Evolutionary conservation across 129 eudicot genomes (phyloP), one percentile per base, ranked within the genome.

Genomic region (Heracleum sosnowskyi): DNA sequence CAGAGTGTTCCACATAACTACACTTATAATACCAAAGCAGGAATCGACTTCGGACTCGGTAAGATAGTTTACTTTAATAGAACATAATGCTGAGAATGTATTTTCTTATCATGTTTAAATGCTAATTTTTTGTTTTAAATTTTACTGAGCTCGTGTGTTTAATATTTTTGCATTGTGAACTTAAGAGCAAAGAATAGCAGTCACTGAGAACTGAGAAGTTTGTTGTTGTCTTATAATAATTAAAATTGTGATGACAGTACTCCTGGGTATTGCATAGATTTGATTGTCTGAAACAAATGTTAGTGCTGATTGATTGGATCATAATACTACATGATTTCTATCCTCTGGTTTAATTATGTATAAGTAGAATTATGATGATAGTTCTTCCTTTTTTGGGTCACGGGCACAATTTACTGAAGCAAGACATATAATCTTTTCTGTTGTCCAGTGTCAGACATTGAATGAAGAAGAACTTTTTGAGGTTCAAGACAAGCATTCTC

Each of bases 11-110:
- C 94, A 95, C 53, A 90, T 95, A 68, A 91, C 96, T 47, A 86
- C 97, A 4, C 91, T 95, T 72, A 91, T 95, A 24, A 83, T 95
- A 78, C 97, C 98, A 7, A 91, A 95, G 90, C 98, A 95, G 85
- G 97, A 95, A 84, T 90, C 98, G 47, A 95, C 98, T 81, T 95
- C 98, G 55, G 98, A 95, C 81, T 95, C 97, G 79, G 98, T 95
- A 84, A 87, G 91, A 78, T 40, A 29, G 44, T 46, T 45, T 12
- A 44, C 11, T 15, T 60, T 75, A 34, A 31, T 55, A 55, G 26
- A 41, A 26, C 64, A 12, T 7, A 35, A 41, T 31, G 49, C 69
- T 34, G 49, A 53, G 26, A 37, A 31, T 3, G 7, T 74, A 69
- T 79, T 34, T 35, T 69, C 81, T 26, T 64, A 16, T 76, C 22